Conservation (phyloP, 306 rosid species). For the Trifolium fragiferum region DNA sequence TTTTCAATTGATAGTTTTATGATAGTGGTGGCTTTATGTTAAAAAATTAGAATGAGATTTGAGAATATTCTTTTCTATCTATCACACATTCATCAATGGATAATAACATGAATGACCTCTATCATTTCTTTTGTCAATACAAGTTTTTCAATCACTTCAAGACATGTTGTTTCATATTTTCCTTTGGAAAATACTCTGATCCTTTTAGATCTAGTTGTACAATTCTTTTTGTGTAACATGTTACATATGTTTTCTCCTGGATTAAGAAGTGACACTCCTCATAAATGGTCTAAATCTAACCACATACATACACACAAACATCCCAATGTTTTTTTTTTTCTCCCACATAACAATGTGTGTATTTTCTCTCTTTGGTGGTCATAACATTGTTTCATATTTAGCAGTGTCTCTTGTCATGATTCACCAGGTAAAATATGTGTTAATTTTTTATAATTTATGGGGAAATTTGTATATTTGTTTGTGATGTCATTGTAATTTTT, state of each 20-base stretch:
- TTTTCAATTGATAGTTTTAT: slow-evolving; percentile 30
- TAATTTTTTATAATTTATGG: not conserved
- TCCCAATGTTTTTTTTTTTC: not conserved
- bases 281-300: slow-evolving; percentile 3
- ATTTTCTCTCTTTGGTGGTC: slow-evolving; percentile 9
- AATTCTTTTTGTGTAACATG: not conserved
- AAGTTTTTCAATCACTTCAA: slow-evolving; percentile 43
- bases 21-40: slow-evolving; percentile 37
- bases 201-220: slow-evolving; percentile 45
- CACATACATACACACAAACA: not conserved
- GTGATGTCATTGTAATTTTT: slow-evolving; percentile 4
- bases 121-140: slow-evolving; percentile 4
- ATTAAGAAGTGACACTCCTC: slow-evolving; percentile 5
- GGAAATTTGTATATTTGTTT: not conserved
- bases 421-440: not conserved
- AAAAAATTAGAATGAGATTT: slow-evolving; percentile 19
- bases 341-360: not conserved
- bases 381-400: not conserved
- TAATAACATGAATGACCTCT: slow-evolving; percentile 15
- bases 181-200: slow-evolving; percentile 1
- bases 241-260: slow-evolving; percentile 30
- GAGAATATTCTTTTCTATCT: not conserved
- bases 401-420: not conserved
- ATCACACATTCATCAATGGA: not conserved
- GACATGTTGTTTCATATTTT: not conserved